These are phyloP conservation scores for Bipolaris oryzae DNA, from an alignment of 2,329 filamentous ascomycete genomes.

Conservation along the genomic window DNA sequence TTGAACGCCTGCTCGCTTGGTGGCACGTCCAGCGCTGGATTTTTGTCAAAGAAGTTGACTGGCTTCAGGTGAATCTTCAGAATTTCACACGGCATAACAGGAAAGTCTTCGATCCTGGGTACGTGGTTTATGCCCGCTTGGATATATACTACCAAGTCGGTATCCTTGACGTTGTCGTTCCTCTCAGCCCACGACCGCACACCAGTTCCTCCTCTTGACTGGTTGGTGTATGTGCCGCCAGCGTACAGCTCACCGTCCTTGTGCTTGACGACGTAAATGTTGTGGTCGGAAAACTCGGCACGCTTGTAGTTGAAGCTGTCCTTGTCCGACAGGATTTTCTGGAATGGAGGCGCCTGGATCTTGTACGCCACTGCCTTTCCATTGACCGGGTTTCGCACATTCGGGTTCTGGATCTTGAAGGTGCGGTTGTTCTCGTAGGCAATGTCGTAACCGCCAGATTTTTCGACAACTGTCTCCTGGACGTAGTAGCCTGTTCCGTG, in stretches of 20 bases:
- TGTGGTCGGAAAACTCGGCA: slow-evolving; percentile 64
- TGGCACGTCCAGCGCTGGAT: slow-evolving; percentile 65
- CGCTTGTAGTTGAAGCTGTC: slow-evolving; percentile 63
- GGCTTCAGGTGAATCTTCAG: slow-evolving; percentile 64
- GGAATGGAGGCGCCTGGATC: slow-evolving; percentile 56
- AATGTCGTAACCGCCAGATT: slow-evolving; percentile 59
- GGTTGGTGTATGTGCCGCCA: slow-evolving; percentile 65
- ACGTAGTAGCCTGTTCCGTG: slow-evolving; percentile 59
- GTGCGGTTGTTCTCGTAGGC: slow-evolving; percentile 53
- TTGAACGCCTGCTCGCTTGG: slow-evolving; percentile 58
- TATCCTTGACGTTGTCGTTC: slow-evolving; percentile 61
- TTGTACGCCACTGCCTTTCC: slow-evolving; percentile 58
- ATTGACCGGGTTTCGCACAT: slow-evolving; percentile 55
- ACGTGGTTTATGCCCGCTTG: slow-evolving; percentile 66
- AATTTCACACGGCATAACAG: slow-evolving; percentile 57
- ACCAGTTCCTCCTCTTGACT: slow-evolving; percentile 60
- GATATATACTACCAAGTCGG: slow-evolving; percentile 63
- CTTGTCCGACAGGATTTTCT: slow-evolving; percentile 59
- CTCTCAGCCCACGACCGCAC: slow-evolving; percentile 58
- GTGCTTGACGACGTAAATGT: slow-evolving; percentile 64
- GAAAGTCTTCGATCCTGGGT: slow-evolving; percentile 54
- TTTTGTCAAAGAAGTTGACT: slow-evolving; percentile 64
- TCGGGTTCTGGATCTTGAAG: slow-evolving; percentile 58
- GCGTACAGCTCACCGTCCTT: slow-evolving; percentile 65
- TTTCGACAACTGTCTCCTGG: slow-evolving; percentile 55